These are phyloP conservation scores for Nicotiana noctiflora DNA, from an alignment of 257 asterid species.

Conservation along the genomic window DNA sequence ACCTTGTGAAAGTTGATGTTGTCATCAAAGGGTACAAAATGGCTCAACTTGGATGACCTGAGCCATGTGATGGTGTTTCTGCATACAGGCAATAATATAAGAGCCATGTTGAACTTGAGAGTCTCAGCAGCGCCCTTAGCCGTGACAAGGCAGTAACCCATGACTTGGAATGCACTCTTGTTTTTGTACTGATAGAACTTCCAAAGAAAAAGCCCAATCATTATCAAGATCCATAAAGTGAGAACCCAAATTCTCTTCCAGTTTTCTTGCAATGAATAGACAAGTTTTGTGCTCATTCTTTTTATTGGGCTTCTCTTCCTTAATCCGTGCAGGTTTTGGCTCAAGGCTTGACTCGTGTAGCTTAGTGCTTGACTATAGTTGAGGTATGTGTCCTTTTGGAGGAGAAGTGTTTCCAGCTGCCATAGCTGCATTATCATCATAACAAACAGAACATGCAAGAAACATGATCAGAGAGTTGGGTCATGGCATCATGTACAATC, in stretches of 20 bases:
- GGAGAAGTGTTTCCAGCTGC: conserved; percentile 97
- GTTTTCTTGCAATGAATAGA: conserved; percentile 61
- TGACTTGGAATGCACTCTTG: conserved; percentile 56
- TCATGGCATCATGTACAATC: conserved; percentile 20
- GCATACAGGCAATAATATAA: conserved; percentile 82
- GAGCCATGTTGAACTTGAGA: conserved; percentile 88
- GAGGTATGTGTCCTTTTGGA: conserved; percentile 92
- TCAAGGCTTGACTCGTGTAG: conserved; percentile 94
- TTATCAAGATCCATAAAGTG: conserved; percentile 52
- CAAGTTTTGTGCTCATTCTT: conserved; percentile 42
- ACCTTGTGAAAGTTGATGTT: conserved; percentile 97
- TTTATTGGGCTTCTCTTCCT: conserved; percentile 46
- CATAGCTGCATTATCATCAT: conserved; percentile 66
- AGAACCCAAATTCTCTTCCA: conserved; percentile 93
- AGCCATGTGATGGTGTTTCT: conserved; percentile 90
- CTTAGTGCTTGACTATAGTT: conserved; percentile 96
- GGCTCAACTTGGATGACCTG: conserved; percentile 67
- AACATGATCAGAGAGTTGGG: conserved; percentile 24
- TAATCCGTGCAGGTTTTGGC: conserved; percentile 88
- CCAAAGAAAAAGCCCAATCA: conserved; percentile 84
- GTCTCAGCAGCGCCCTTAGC: conserved; percentile 99
- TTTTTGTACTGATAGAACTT: conserved; percentile 69
- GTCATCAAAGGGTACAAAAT: conserved; percentile 81
- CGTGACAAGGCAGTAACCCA: conserved; percentile 89
- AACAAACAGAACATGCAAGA: conserved; percentile 26